phyloP scores from a whole-genome alignment of 768 basidiomycete species.

The Rhodocollybia butyracea region DNA sequence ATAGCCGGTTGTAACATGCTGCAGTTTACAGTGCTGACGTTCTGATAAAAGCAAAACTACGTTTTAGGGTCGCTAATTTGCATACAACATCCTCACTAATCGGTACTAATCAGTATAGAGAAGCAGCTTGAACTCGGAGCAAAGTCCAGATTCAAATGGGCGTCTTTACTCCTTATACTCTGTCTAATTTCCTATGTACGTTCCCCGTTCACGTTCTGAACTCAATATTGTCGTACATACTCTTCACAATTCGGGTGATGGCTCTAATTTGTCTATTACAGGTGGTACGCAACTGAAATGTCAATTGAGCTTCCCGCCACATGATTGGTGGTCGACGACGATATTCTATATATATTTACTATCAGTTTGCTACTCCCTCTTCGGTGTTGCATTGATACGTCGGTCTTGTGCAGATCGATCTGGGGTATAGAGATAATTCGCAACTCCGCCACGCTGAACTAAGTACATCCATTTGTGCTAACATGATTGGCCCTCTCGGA shows the following conservation, averaged over 20 bases:
- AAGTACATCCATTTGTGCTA: no score
- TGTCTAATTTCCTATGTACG: no score
- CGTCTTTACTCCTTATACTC: no score
- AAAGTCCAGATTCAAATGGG: neutral
- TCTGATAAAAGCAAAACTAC: constrained; percentile 3
- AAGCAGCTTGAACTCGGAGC: neutral
- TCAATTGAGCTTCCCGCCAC: neutral
- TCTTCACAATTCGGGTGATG: neutral
- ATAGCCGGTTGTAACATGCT: neutral
- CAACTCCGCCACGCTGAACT: neutral
- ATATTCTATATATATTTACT: constrained; percentile 1
- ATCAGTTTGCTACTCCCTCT: constrained; percentile 1
- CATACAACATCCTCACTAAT: constrained; percentile 1
- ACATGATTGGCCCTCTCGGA: no score
- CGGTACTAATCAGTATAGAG: neutral
- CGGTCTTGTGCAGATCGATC: constrained; percentile 9
- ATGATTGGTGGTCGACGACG: neutral
- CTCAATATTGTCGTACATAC: neutral
- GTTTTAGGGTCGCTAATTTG: constrained; percentile 3
- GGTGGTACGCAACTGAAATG: neutral
- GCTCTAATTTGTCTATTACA: neutral
- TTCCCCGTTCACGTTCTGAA: neutral
- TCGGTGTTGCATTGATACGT: constrained; percentile 3
- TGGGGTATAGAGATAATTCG: constrained; percentile 3
- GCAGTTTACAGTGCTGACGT: neutral